A percentile compares a stretch with the other conserved stretches of the same genome.
Evolutionary conservation across 805 yeast genomes (phyloP).

Genomic region (Sugiyamaella mastotermitis): DNA sequence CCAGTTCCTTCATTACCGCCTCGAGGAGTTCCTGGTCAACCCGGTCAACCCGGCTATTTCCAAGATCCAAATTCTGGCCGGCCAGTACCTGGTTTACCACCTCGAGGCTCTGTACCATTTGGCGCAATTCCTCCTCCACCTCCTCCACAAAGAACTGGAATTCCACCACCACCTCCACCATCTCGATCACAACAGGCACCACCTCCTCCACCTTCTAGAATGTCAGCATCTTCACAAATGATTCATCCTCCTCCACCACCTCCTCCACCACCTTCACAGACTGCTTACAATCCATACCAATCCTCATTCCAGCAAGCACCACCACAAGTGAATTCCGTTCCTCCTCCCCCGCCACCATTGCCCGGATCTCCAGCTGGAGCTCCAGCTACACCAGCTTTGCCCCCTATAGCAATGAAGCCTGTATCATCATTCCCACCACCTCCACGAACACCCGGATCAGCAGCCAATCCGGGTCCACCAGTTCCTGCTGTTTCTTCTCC

Average conservation of each 20-base stretch:
- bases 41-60: conserved; percentile 9
- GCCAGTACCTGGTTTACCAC: conserved; percentile 31
- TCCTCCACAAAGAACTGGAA: conserved; percentile 7
- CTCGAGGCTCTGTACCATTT: conserved; percentile 22
- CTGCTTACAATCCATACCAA: conserved; percentile 9
- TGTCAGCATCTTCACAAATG: conserved; percentile 15
- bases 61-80: conserved; percentile 26
- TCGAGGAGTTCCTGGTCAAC: conserved; percentile 16
- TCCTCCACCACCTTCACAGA: conserved; percentile 22
- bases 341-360: conserved; percentile 20
- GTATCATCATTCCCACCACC: conserved; percentile 29
- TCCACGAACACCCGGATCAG: conserved; percentile 11
- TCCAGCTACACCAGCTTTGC: conserved; percentile 17
- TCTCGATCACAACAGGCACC: conserved; percentile 13
- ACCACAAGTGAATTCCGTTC: conserved; percentile 11
- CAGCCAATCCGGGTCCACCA: conserved; percentile 15
- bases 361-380: conserved; percentile 21
- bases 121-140: conserved; percentile 19
- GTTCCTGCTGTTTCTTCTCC: conserved; percentile 24
- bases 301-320: conserved; percentile 7
- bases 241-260: conserved; percentile 16
- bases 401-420: conserved; percentile 5
- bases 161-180: conserved; percentile 24
- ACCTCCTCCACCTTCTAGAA: conserved; percentile 16
- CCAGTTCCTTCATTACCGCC: conserved; percentile 13